Conservation (phyloP, 1,139 yeast species). For the Nakaseomyces nivariensis region DNA sequence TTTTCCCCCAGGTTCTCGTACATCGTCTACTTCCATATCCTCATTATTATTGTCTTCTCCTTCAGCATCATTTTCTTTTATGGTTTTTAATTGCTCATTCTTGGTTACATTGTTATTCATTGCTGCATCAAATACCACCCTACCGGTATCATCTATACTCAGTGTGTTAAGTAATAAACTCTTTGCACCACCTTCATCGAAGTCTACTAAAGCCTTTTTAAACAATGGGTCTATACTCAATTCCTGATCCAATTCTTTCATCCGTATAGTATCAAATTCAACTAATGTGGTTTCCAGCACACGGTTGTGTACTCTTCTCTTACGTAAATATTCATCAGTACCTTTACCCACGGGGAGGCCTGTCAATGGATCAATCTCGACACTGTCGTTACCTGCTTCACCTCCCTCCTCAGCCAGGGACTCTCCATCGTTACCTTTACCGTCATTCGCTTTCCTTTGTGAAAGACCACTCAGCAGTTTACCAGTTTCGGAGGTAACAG, state of each 20-base stretch:
- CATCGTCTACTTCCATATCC: background rate
- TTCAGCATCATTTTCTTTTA: background rate
- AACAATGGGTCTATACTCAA: constrained; percentile 78
- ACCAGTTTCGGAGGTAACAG: constrained; percentile 87
- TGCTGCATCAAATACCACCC: constrained; percentile 36
- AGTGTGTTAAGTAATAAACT: constrained; percentile 69
- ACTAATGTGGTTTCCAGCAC: constrained; percentile 41
- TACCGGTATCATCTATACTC: constrained; percentile 26
- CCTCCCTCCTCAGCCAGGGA: constrained; percentile 28
- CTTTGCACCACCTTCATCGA: constrained; percentile 93
- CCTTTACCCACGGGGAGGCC: constrained; percentile 26
- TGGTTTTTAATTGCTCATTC: background rate
- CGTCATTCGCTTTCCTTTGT: constrained; percentile 15
- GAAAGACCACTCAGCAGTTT: constrained; percentile 62
- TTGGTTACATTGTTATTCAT: constrained; percentile 19
- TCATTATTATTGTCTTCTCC: background rate
- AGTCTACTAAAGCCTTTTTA: constrained; percentile 80
- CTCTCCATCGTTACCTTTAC: constrained; percentile 14
- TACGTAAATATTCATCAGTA: constrained; percentile 30
- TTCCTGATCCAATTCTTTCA: constrained; percentile 69
- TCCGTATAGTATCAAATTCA: constrained; percentile 49
- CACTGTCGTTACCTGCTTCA: constrained; percentile 29
- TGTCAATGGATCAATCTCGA: constrained; percentile 29
- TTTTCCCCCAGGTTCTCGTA: constrained; percentile 1
- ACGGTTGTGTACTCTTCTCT: constrained; percentile 33